These are phyloP conservation scores for Keithomyces neogunnii DNA, from an alignment of 2,329 filamentous ascomycete genomes.

Conservation along the genomic window DNA sequence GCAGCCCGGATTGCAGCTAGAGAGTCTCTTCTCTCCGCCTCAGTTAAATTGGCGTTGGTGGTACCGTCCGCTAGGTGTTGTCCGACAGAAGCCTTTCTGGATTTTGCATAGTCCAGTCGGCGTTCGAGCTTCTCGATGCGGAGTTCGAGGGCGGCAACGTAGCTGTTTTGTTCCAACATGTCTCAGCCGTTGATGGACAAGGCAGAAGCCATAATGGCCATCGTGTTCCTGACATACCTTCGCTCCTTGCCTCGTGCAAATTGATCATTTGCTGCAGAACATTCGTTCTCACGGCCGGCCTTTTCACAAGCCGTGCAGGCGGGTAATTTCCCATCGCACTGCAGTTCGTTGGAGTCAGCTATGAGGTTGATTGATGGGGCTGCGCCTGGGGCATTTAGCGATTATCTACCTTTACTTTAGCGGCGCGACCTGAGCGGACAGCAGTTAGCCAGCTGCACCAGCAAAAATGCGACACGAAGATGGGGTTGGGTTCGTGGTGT, in stretches of 20 bases:
- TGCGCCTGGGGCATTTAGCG: background rate
- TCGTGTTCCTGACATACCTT: slow-evolving; percentile 43
- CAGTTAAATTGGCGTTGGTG: slow-evolving; percentile 11
- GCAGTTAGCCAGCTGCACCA: background rate
- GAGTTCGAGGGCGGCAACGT: slow-evolving; percentile 90
- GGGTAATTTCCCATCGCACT: slow-evolving; percentile 92
- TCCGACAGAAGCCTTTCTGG: slow-evolving; percentile 61
- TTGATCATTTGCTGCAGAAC: slow-evolving; percentile 90
- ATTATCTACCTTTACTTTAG: slow-evolving; percentile 72
- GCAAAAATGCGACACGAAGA: background rate
- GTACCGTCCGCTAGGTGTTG: slow-evolving; percentile 50
- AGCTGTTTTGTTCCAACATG: slow-evolving; percentile 45
- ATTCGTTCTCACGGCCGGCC: slow-evolving; percentile 76
- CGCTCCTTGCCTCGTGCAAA: slow-evolving; percentile 93
- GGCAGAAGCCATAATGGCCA: background rate
- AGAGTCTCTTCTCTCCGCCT: slow-evolving; percentile 55
- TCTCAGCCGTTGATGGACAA: background rate
- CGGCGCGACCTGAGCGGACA: slow-evolving; percentile 53
- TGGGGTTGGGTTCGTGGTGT: background rate
- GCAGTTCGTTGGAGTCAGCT: slow-evolving; percentile 2
- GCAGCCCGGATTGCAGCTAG: slow-evolving; percentile 52
- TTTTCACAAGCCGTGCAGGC: slow-evolving; percentile 94
- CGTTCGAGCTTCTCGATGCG: slow-evolving; percentile 82
- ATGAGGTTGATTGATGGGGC: background rate
- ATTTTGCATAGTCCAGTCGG: slow-evolving; percentile 60